These are phyloP conservation scores for Xylaria sp. DNA, from an alignment of 2,329 filamentous ascomycete species.

Conservation along the genomic window DNA sequence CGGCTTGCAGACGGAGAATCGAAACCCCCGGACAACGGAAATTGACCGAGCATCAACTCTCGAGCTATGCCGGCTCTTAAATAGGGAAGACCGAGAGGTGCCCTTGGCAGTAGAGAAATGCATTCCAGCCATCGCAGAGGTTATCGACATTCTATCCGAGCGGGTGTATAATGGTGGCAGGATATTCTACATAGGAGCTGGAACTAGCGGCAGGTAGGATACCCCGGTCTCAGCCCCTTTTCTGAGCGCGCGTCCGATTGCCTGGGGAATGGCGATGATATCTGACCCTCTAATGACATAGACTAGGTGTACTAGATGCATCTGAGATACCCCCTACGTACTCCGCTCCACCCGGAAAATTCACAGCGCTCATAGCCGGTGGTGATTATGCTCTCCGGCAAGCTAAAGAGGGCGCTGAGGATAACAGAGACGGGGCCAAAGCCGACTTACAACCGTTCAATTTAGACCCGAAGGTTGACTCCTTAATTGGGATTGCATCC, in stretches of 20 bases:
- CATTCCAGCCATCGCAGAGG: constrained; percentile 28
- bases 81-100: constrained; percentile 28
- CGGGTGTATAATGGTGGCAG: constrained; percentile 33
- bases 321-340: constrained; percentile 36
- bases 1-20: constrained; percentile 30
- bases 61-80: constrained; percentile 29
- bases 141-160: constrained; percentile 27
- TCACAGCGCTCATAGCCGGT: constrained; percentile 32
- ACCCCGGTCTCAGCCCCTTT: too few relatives aligned
- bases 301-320: constrained; percentile 34
- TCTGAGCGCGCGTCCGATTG: background rate
- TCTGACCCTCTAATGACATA: constrained; percentile 10
- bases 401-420: constrained; percentile 33
- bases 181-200: constrained; percentile 34
- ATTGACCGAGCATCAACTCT: constrained; percentile 27
- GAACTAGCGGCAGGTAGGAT: constrained; percentile 33
- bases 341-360: constrained; percentile 23
- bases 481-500: constrained; percentile 31
- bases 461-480: constrained; percentile 28
- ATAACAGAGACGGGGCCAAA: constrained; percentile 18
- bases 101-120: constrained; percentile 21
- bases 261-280: background rate
- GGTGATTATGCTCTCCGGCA: constrained; percentile 32
- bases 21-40: constrained; percentile 13
- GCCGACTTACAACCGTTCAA: constrained; percentile 19